Evolutionary conservation across 2,329 filamentous ascomycete species (phyloP).

Genomic region (Capronia epimyces): DNA sequence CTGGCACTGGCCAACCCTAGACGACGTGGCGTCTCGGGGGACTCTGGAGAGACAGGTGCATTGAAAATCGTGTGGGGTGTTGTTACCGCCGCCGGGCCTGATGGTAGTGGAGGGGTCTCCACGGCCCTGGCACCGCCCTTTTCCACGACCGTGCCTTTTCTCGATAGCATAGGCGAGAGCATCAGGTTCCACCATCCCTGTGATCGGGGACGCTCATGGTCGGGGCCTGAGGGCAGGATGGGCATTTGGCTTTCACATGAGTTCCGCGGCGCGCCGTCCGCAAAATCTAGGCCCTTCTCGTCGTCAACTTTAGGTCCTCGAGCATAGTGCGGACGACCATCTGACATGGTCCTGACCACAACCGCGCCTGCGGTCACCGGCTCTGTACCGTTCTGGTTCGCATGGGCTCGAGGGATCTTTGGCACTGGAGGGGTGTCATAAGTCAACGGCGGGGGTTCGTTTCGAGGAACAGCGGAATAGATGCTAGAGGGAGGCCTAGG

Average conservation of each 20-base stretch:
- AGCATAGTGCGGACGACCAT: background rate
- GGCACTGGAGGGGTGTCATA: constrained; percentile 39
- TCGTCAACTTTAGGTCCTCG: constrained; percentile 1
- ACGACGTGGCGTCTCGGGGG: constrained; percentile 34
- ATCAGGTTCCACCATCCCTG: constrained; percentile 49
- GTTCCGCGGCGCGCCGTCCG: constrained; percentile 5
- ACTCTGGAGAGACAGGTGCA: constrained; percentile 31
- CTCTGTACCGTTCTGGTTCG: background rate
- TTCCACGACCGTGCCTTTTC: constrained; percentile 35
- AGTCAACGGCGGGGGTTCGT: constrained; percentile 10
- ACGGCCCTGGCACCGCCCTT: constrained; percentile 21
- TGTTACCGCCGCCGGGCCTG: constrained; percentile 4
- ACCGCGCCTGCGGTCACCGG: constrained; percentile 3
- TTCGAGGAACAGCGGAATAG: constrained; percentile 38
- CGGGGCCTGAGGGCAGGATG: constrained; percentile 29
- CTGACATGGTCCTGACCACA: background rate
- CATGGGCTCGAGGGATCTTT: constrained; percentile 32
- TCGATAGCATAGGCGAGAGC: constrained; percentile 41
- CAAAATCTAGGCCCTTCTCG: constrained; percentile 1
- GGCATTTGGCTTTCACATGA: constrained; percentile 33
- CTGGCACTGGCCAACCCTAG: constrained; percentile 24
- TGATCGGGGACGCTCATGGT: constrained; percentile 37
- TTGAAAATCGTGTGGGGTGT: constrained; percentile 5
- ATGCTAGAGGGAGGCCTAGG: constrained; percentile 38
- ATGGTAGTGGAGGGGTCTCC: constrained; percentile 16